phyloP scores from a whole-genome alignment of 1,139 yeast species.

The Zygosaccharomyces sapae region DNA sequence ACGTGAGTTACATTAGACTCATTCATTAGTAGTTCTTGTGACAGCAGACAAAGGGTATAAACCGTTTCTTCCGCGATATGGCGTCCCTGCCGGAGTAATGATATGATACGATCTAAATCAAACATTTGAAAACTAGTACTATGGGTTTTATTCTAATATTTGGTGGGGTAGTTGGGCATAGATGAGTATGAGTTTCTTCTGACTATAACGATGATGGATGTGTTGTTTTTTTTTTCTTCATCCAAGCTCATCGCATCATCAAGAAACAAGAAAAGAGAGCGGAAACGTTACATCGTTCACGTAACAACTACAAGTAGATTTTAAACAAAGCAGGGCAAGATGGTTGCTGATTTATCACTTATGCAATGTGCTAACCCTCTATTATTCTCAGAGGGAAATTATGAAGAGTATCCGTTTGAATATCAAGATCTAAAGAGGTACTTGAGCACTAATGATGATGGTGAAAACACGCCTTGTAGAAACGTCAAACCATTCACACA shows the following conservation, averaged over 20 bases:
- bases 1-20: slow-evolving; percentile 95
- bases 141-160: not conserved
- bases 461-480: slow-evolving; percentile 12
- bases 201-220: slow-evolving; percentile 8
- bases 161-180: not conserved
- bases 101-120: slow-evolving; percentile 44
- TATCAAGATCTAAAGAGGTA: slow-evolving; percentile 29
- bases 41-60: slow-evolving; percentile 75
- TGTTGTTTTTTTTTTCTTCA: slow-evolving; percentile 1
- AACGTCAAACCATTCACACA: slow-evolving; percentile 22
- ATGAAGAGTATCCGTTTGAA: slow-evolving; percentile 30
- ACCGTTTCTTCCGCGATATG: slow-evolving; percentile 82
- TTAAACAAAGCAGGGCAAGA: slow-evolving; percentile 4
- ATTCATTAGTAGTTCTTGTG: slow-evolving; percentile 84
- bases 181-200: slow-evolving; percentile 1
- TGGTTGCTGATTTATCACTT: slow-evolving; percentile 7
- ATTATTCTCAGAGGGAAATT: slow-evolving; percentile 24
- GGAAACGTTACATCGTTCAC: not conserved
- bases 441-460: slow-evolving; percentile 17
- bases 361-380: slow-evolving; percentile 29
- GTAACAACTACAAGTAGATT: slow-evolving; percentile 4
- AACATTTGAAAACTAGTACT: slow-evolving; percentile 13
- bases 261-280: not conserved
- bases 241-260: not conserved
- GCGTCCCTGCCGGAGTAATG: slow-evolving; percentile 66